These are phyloP conservation scores for Cercophora sp. DNA, from an alignment of 495 filamentous ascomycete genomes.

Conservation along the genomic window DNA sequence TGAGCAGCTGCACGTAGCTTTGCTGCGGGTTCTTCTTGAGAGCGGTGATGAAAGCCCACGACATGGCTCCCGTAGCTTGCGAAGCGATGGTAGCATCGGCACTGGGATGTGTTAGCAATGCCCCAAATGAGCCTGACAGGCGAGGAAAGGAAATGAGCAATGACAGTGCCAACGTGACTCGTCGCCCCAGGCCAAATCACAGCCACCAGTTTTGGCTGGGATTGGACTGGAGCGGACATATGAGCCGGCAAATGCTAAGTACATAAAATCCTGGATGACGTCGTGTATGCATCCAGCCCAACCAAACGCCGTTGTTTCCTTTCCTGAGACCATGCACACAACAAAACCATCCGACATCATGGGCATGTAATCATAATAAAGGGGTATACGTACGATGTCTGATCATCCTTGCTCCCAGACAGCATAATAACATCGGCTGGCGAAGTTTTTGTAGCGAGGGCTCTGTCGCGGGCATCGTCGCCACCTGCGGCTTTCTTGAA, in stretches of 20 bases:
- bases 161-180: conserved; percentile 46
- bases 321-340: too few relatives aligned
- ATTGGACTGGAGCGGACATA: too few relatives aligned
- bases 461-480: conserved; percentile 73
- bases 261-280: conserved; percentile 4
- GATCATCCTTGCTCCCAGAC: conserved; percentile 92
- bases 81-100: conserved; percentile 65
- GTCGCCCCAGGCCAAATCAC: conserved; percentile 49
- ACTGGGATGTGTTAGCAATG: conserved; percentile 37
- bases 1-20: conserved; percentile 93
- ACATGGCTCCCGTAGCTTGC: conserved; percentile 96
- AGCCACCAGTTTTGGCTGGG: too few relatives aligned
- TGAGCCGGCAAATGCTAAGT: conserved; percentile 11
- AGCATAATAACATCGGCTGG: conserved; percentile 97
- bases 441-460: conserved; percentile 85
- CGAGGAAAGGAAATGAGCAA: too few relatives aligned
- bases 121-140: background rate
- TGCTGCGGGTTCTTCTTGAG: conserved; percentile 97
- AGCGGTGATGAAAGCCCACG: conserved; percentile 90
- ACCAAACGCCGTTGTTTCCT: background rate
- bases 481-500: conserved; percentile 90
- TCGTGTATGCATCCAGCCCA: conserved; percentile 3
- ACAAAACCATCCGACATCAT: conserved; percentile 8
- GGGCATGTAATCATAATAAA: conserved; percentile 23
- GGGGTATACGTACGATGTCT: conserved; percentile 76